Percentiles rank a stretch among this genome's conserved stretches.
phyloP scores from a whole-genome alignment of 768 basidiomycete genomes.

The Termitomyces sp. region DNA sequence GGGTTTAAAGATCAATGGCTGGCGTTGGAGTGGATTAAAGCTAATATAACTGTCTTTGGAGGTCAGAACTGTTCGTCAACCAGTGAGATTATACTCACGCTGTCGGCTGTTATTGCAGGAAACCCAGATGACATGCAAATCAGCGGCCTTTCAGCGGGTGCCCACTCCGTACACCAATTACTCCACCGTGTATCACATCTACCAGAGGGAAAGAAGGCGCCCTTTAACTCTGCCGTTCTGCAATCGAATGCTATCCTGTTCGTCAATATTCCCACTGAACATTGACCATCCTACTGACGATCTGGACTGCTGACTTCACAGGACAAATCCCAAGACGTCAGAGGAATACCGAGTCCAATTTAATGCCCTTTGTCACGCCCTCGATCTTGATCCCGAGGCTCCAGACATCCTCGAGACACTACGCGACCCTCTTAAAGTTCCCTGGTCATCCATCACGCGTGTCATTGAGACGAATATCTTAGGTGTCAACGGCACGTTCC shows the following conservation, averaged over 20 bases:
- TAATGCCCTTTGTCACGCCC: constrained; percentile 54
- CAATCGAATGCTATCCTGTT: constrained; percentile 78
- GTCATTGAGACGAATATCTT: constrained; percentile 58
- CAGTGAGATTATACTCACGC: neutral
- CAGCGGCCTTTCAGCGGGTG: constrained; percentile 73
- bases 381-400: constrained; percentile 53
- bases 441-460: constrained; percentile 50
- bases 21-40: constrained; percentile 68
- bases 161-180: constrained; percentile 73
- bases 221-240: constrained; percentile 63
- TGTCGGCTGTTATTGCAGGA: constrained; percentile 34
- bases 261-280: constrained; percentile 17
- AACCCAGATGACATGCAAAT: constrained; percentile 60
- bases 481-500: constrained; percentile 64
- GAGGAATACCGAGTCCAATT: constrained; percentile 61
- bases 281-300: neutral
- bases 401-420: constrained; percentile 50
- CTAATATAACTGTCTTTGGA: constrained; percentile 68
- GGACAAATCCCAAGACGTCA: constrained; percentile 59
- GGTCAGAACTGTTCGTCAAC: constrained; percentile 33
- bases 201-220: constrained; percentile 52
- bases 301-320: constrained; percentile 15
- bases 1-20: constrained; percentile 87
- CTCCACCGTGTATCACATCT: constrained; percentile 68
- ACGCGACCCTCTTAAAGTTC: constrained; percentile 45